Evolutionary conservation across 1,284 basidiomycete species (phyloP), one percentile per base, ranked within the genome.

Genomic region (Meira miltonrushii): DNA sequence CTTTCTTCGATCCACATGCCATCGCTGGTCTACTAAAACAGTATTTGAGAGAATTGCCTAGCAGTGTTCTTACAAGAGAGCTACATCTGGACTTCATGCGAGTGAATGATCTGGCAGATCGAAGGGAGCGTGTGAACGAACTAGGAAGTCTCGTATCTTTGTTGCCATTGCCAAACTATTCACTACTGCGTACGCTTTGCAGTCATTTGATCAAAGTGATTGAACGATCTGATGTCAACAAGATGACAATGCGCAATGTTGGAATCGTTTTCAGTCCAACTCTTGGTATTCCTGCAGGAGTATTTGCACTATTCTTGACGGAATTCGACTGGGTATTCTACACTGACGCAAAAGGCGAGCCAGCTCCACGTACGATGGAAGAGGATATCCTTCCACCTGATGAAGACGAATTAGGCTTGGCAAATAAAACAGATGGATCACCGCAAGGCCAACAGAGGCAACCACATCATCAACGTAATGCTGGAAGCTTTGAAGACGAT

Each of bases 241-340:
- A 95, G 83, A 99, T 99, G 95, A 95, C 89, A 47, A 88, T 98
- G 85, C 86, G 93, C 39, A 99, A 99, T 76, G 91, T 98, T 28
- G 92, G 93, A 19, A 98, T 99, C 64, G 94, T 98, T 33, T 96
- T 77, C 38, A 74, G 72, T 39, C 73, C 74, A 1, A 75, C 74
- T 17, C 61, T 77, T 3, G 65, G 60, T 11, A 76, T 77, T n/a
- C 68, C 69, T 39, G 70, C 70, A 2, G 72, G 72, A 13, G 67
- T 72, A 50, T 74, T 74, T 61, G 65, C 68, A 17, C 56, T 74
- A 2, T 73, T 74, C 61, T 52, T 74, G 17, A 74, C 72, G 38
- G 71, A 71, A 50, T 74, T 74, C 40, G 72, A 71, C 48, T 67
- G 58, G 21, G 62, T 73, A 43, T 74, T 74, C 52, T 68, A 64